Evolutionary conservation across 768 basidiomycete species (phyloP), one percentile per base, ranked within the genome.

Genomic region (Leccinum imitatum): DNA sequence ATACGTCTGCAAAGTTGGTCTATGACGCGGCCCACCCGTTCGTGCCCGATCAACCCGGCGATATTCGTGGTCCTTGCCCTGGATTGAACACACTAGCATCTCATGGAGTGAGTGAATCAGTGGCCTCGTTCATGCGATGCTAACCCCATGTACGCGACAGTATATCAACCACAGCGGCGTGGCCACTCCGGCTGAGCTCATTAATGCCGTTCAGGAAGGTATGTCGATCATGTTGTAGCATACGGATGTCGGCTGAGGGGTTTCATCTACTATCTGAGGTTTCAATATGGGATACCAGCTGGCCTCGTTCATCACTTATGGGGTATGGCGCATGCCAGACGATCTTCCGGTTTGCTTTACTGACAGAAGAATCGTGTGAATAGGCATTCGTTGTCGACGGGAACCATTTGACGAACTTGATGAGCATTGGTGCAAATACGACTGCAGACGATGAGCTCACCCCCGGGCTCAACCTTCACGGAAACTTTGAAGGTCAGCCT

Each of bases 331-430:
- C 48, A 35, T 51, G 57, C 54, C 23, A 3, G 15, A 53, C n/a
- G 3, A 6, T 35, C 6, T 51, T 10, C 14, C 11, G 5, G 9
- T 31, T 19, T 41, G 17, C 17, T 8, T 3, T 37, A 14, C 51
- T 63, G 14, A 70, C 25, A 1, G 3, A 52, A 17, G 35, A 9
- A 39, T 52, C 30, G 25, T 39, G 7, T 35, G n/a, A 53, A 57
- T 31, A 69, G 69, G 58, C 69, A 23, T 70, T 70, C 21, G 0
- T 70, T 25, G 69, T 70, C 10, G 69, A 70, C 17, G 69, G 69
- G 4, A 69, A 71, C n/a, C 69, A 69, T 21, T 53, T 69, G 59
- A 69, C 69, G 15, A 69, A 69, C 30, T 57, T 70, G 64, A 69
- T 69, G 69, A 60, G 57, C 51, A 69, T 69, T 23, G 68, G 69